Evolutionary conservation across 176 grass and related monocot genomes (phyloP).

Genomic region (Chloris gayana): DNA sequence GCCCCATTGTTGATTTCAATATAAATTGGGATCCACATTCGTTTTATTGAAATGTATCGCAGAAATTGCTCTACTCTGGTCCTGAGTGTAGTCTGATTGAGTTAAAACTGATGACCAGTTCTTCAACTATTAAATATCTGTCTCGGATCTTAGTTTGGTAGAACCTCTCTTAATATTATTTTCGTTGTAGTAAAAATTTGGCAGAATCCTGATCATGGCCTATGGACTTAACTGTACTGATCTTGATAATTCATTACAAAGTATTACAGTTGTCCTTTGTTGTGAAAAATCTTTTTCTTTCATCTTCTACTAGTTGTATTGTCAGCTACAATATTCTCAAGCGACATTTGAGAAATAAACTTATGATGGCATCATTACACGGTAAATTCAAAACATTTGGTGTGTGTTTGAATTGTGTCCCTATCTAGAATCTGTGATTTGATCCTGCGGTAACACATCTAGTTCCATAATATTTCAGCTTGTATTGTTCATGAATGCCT

Average conservation of each 20-base stretch:
- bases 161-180: not conserved
- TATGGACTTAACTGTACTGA: not conserved
- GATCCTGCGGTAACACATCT: not conserved
- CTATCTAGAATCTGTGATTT: not conserved
- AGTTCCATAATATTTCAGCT: not conserved
- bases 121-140: not conserved
- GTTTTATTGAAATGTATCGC: not conserved
- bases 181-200: not conserved
- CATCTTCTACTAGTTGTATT: not conserved
- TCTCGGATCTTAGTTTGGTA: not conserved
- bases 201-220: not conserved
- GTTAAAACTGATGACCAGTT: not conserved
- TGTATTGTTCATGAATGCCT: not conserved
- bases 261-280: not conserved
- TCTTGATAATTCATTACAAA: not conserved
- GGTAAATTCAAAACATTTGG: not conserved
- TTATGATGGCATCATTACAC: not conserved
- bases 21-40: not conserved
- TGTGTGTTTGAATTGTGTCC: not conserved
- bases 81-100: not conserved
- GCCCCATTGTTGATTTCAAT: not conserved
- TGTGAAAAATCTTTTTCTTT: too few relatives aligned
- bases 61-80: not conserved
- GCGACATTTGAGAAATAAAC: too few relatives aligned
- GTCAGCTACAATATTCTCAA: not conserved